Conservation (phyloP, 306 rosid genomes). For the Alnus rubra region DNA sequence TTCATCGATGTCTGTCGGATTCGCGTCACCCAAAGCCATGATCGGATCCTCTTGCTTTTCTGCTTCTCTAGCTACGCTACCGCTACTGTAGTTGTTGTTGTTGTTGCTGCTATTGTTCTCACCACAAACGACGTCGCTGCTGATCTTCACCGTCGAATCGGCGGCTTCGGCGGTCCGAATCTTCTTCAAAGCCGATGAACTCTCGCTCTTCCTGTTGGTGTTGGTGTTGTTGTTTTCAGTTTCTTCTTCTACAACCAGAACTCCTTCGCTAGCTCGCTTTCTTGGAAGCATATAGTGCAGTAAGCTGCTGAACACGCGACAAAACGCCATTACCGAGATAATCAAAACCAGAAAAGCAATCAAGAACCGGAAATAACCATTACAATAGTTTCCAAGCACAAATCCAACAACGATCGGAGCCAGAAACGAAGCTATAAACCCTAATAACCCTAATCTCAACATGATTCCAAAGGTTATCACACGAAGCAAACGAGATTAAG, state of each 20-base stretch:
- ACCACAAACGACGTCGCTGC: conserved; percentile 28
- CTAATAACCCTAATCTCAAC: conserved; percentile 43
- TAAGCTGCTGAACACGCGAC: conserved; percentile 55
- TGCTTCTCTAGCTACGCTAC: conserved; percentile 29
- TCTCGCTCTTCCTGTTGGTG: conserved; percentile 13
- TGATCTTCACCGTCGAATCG: conserved; percentile 51
- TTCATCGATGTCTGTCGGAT: conserved; percentile 73
- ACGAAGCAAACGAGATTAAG: conserved; percentile 14
- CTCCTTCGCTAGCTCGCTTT: conserved; percentile 84
- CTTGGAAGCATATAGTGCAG: conserved; percentile 95
- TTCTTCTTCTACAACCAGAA: conserved; percentile 52
- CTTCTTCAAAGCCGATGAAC: conserved; percentile 54
- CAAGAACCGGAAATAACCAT: conserved; percentile 6
- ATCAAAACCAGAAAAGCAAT: conserved; percentile 34
- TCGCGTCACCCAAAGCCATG: conserved; percentile 67
- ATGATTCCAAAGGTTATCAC: conserved; percentile 28
- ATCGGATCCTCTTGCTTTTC: conserved; percentile 22
- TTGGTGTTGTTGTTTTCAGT: conserved; percentile 24
- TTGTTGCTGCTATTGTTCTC: conserved; percentile 7
- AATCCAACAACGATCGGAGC: conserved; percentile 35
- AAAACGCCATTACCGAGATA: conserved; percentile 39
- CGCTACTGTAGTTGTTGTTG: conserved; percentile 32
- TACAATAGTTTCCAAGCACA: conserved; percentile 1
- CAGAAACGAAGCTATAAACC: conserved; percentile 32
- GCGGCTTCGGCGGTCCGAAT: conserved; percentile 52